phyloP scores from a whole-genome alignment of 306 rosid species.

The Sophora flavescens region DNA sequence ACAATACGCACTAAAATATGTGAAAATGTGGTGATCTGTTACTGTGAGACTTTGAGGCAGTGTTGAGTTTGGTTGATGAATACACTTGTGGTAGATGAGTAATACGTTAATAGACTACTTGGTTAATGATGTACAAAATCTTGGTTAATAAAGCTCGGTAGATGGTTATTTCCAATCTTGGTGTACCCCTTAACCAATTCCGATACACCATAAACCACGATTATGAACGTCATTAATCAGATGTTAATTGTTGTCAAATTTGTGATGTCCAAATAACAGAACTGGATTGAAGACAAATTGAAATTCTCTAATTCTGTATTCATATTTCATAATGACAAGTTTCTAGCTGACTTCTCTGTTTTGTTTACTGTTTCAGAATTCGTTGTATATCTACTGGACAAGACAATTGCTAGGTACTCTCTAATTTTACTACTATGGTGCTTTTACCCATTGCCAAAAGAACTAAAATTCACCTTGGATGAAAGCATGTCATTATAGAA shows the following conservation, averaged over 20 bases:
- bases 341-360: slow-evolving; percentile 35
- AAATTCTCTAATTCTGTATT: slow-evolving; percentile 5
- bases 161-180: too few species aligned
- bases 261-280: too few species aligned
- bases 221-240: too few species aligned
- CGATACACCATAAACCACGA: too few species aligned
- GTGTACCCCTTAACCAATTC: too few species aligned
- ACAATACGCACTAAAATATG: background rate
- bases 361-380: slow-evolving; percentile 69
- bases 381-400: slow-evolving; percentile 76
- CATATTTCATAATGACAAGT: background rate
- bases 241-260: too few species aligned
- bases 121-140: too few species aligned
- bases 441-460: background rate
- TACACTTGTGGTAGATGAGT: too few species aligned
- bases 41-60: background rate
- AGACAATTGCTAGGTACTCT: slow-evolving; percentile 80
- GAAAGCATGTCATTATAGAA: slow-evolving; percentile 20
- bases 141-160: too few species aligned
- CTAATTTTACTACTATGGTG: slow-evolving; percentile 38
- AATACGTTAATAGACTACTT: too few species aligned
- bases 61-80: too few species aligned
- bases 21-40: background rate
- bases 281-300: background rate
- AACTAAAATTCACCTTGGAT: background rate